Evolutionary conservation across 2,329 filamentous ascomycete genomes (phyloP).

Genomic region (Penicillium concentricum): DNA sequence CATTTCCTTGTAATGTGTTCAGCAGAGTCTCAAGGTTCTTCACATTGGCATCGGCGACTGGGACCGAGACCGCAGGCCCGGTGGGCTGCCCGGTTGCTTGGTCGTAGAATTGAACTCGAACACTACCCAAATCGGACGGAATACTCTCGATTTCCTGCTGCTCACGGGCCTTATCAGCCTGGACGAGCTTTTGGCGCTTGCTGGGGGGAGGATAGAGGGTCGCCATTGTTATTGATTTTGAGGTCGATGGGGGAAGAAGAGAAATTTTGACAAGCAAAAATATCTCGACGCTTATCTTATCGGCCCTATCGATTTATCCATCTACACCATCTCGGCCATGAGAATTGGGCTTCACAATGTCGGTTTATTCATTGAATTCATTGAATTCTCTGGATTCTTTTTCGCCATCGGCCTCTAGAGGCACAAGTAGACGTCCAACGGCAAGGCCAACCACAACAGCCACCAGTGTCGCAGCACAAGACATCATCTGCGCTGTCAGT

Average conservation of each 20-base stretch:
- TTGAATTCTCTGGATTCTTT: conserved; percentile 17
- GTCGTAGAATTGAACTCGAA: conserved; percentile 86
- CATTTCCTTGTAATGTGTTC: conserved; percentile 78
- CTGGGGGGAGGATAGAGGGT: conserved; percentile 80
- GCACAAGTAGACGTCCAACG: conserved; percentile 49
- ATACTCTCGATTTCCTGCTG: conserved; percentile 73
- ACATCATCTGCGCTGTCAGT: conserved; percentile 82
- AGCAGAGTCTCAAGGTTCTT: conserved; percentile 85
- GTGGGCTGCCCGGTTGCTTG: conserved; percentile 67
- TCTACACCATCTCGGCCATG: not conserved
- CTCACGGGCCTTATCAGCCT: conserved; percentile 66
- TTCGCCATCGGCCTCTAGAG: conserved; percentile 21
- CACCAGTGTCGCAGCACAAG: conserved; percentile 59
- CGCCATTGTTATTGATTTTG: conserved; percentile 59
- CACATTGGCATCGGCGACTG: conserved; percentile 79
- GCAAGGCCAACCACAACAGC: conserved; percentile 56
- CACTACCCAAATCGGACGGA: conserved; percentile 68
- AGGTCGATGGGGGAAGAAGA: conserved; percentile 12
- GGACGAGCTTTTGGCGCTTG: conserved; percentile 80
- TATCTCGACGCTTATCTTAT: conserved; percentile 22
- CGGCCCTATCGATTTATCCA: conserved; percentile 11
- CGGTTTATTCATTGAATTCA: conserved; percentile 9
- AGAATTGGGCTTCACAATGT: conserved; percentile 9
- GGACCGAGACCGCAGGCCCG: conserved; percentile 71
- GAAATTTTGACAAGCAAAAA: conserved; percentile 16